phyloP scores from a whole-genome alignment of 768 basidiomycete species.

The Russula olivacea region DNA sequence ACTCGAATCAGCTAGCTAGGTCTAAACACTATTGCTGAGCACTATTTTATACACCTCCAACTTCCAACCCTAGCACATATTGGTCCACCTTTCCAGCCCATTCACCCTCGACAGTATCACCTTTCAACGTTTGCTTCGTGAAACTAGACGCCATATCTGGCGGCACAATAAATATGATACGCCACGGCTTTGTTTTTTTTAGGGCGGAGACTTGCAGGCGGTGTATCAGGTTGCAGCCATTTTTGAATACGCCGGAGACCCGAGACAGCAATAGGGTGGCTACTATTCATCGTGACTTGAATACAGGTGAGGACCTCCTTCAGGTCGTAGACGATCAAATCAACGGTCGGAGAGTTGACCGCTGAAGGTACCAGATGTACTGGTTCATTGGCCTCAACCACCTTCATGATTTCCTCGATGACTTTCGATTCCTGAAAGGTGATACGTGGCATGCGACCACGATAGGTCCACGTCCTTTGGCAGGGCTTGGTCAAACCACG shows the following conservation, averaged over 20 bases:
- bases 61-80: background rate
- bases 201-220: too few species aligned
- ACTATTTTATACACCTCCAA: too few species aligned
- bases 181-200: too few species aligned
- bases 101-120: background rate
- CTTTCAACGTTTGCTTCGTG: background rate
- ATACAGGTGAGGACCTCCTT: background rate
- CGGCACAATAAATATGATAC: background rate
- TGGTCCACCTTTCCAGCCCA: background rate
- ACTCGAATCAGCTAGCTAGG: too few species aligned
- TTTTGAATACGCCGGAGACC: background rate
- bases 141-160: background rate
- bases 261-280: background rate
- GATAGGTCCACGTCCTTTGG: background rate
- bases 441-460: background rate
- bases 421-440: background rate
- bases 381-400: too few species aligned
- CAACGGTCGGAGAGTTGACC: background rate
- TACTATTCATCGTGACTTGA: background rate
- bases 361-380: background rate
- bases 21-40: too few species aligned
- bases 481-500: background rate
- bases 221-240: background rate
- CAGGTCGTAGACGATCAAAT: background rate
- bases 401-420: too few species aligned